Evolutionary conservation across 169 alveolate species (phyloP).

Genomic region (Cryptosporidium felis): DNA sequence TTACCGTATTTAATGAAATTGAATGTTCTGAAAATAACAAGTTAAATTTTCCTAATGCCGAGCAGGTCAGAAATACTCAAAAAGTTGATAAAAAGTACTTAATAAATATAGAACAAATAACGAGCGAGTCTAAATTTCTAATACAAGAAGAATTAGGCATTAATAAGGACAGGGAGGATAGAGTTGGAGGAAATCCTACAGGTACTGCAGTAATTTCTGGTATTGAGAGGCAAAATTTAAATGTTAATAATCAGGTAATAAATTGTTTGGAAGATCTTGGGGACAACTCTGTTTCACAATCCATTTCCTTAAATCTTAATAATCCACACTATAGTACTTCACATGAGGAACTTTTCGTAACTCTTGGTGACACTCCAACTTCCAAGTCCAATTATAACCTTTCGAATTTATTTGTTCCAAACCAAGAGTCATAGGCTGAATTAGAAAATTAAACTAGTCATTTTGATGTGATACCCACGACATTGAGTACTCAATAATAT

Average conservation of each 20-base stretch:
- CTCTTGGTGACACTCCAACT: conserved; percentile 68
- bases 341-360: conserved; percentile 58
- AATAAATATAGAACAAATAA: no score
- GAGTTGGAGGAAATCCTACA: no score
- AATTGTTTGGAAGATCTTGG: not conserved
- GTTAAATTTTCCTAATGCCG: no score
- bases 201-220: not conserved
- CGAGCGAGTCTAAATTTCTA: no score
- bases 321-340: not conserved
- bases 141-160: no score
- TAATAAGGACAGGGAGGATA: no score
- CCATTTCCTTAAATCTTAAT: not conserved
- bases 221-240: not conserved
- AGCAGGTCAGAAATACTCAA: no score
- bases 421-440: conserved; percentile 49
- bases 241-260: not conserved
- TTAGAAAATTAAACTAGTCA: not conserved
- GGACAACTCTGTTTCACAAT: not conserved
- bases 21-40: no score
- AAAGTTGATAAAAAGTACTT: no score
- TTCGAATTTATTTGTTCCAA: conserved; percentile 47
- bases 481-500: no score
- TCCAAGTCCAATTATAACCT: conserved; percentile 41
- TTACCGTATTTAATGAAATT: no score
- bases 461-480: not conserved